Base-by-base conservation (phyloP, 2,329 filamentous ascomycete genomes). In the Mariannaea elegans region DNA sequence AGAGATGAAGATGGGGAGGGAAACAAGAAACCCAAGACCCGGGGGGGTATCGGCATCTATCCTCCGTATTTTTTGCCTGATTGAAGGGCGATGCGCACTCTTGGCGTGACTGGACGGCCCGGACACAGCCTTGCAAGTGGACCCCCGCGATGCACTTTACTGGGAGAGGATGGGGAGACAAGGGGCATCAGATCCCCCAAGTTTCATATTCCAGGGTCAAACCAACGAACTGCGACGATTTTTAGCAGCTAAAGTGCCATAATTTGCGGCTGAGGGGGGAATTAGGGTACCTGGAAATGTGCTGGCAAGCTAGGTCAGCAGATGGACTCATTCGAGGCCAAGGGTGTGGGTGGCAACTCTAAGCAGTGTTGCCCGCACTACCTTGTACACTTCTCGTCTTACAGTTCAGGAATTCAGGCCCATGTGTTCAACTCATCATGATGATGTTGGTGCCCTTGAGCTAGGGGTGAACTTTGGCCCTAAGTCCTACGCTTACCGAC, bases 111-210 rank as follows among this genome's bases (percentile, higher is more conserved):
- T 66, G 56, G 58, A 61, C 62, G 65, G 65, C 61, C 46, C 54
- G 19, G 38, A 54, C 64, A 69, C 66, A 70, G 68, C 68, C 68
- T 67, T 70, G 68, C 50, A 59, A 56, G 67, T 67, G 68, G 59
- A 52, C 55, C 53, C 55, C 31, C 47, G 53, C 60, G 54, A 41
- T 49, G 56, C 64, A 56, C 50, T 59, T 61, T 61, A 57, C 48
- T 60, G 59, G 57, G 61, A 56, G 56, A 65, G 60, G 64, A 63
- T 19, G 39, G 39, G 50, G 44, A 24, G 42, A 27, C 24, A 6
- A 9, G 24, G 24, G 24, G 41, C 36, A 19, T 42, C 47, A 56
- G 61, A 63, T 63, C 54, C 42, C 56, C 24, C 47, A 29, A 46
- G 68, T 70, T 70, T 70, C 67, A 69, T 65, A 34, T 18, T 65